Base-by-base conservation (phyloP, 768 basidiomycete genomes). In the Auriscalpium orientale region DNA sequence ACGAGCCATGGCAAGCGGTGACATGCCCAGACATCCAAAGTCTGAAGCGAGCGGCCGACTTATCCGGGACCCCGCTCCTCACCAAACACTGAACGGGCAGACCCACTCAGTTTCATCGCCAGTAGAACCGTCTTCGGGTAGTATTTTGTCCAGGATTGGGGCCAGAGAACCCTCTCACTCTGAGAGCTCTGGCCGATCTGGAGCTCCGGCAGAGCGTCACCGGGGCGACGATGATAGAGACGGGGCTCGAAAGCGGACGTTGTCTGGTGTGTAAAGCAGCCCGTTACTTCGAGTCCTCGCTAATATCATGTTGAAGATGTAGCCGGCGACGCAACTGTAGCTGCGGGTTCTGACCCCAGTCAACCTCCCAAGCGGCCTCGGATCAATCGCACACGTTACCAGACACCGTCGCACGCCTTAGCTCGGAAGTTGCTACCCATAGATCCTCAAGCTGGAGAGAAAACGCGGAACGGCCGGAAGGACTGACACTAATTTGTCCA, bases 261-360 rank as follows among this genome's bases (percentile, higher is more conserved):
- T 75, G 36, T 80, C 85, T 66, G 89, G 89, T 88, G 71, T 61
- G 80, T 62, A n/a, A 67, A 8, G 21, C n/a, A 9, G 20, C 33
- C 57, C 44, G 15, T 45, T 20, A 15, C 13, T 51, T 37, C 11
- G 34, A 12, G 7, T 1, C 43, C 11, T 13, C 21, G 36, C 22
- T 37, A 58, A 87, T 86, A 86, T 65, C 86, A 86, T 33, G 85
- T 87, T 46, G 81, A 80, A 65, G 85, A 82, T 47, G 62, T 71
- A 37, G 71, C 66, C 76, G 57, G 64, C 56, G 64, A 70, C 2
- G 45, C 59, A 47, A 62, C 71, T 38, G 67, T 65, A 15, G 64
- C 69, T 4, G 69, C 68, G 44, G 68, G 68, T 21, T 80, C 82
- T 45, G 54, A 68, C 8, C 63, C 63, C 22, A 66, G 64, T 52